Conservation (phyloP, 495 filamentous ascomycete species). For the Tuber indicum region DNA sequence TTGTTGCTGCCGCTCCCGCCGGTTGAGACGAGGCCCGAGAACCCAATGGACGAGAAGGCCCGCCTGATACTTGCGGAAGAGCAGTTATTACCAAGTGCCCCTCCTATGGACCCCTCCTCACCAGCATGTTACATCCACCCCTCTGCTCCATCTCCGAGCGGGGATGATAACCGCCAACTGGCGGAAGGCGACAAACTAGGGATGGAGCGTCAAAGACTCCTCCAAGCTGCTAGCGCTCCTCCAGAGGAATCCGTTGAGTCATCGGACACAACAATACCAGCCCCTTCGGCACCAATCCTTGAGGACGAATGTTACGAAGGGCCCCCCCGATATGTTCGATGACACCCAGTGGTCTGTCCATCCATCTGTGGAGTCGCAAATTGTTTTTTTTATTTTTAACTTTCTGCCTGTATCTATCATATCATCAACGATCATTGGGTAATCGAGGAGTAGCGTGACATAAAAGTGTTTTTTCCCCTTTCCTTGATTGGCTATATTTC, state of each 20-base stretch:
- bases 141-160: slow-evolving; percentile 30
- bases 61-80: slow-evolving; percentile 42
- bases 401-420: slow-evolving; percentile 1
- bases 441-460: slow-evolving; percentile 10
- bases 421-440: slow-evolving; percentile 8
- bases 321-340: neutral
- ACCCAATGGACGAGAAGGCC: slow-evolving; percentile 37
- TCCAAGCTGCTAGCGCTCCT: slow-evolving; percentile 68
- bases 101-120: slow-evolving; percentile 18
- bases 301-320: neutral
- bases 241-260: neutral
- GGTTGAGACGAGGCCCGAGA: slow-evolving; percentile 5
- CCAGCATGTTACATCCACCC: slow-evolving; percentile 17
- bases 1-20: slow-evolving; percentile 19
- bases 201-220: slow-evolving; percentile 64
- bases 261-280: neutral
- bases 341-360: neutral
- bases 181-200: slow-evolving; percentile 66
- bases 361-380: neutral
- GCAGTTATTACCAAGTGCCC: slow-evolving; percentile 27
- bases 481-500: slow-evolving; percentile 11
- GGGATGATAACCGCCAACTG: slow-evolving; percentile 6
- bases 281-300: slow-evolving; percentile 1
- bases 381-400: neutral
- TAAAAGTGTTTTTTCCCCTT: slow-evolving; percentile 30